These are phyloP conservation scores for Exidia glandulosa DNA, from an alignment of 768 basidiomycete genomes.

Conservation along the genomic window DNA sequence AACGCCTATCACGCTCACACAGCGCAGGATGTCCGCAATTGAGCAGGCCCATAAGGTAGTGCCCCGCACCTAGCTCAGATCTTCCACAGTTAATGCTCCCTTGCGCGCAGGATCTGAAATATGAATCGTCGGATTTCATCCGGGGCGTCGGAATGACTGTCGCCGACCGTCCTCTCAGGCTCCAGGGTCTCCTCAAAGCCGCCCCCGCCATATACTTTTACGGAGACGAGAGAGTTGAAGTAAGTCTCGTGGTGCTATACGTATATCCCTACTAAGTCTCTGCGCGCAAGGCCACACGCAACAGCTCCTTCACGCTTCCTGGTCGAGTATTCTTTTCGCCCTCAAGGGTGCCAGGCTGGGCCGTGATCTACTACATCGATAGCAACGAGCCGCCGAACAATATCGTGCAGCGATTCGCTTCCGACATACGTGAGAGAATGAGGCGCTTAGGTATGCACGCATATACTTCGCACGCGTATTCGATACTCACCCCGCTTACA, in stretches of 20 bases:
- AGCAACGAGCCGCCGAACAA: not conserved
- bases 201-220: slow-evolving; percentile 49
- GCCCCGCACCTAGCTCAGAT: not conserved
- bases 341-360: not conserved
- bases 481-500: too few relatives aligned
- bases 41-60: slow-evolving; percentile 28
- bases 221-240: not conserved
- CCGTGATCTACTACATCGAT: not conserved
- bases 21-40: slow-evolving; percentile 48
- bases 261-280: not conserved
- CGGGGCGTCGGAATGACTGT: slow-evolving; percentile 64
- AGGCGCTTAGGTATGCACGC: too few relatives aligned
- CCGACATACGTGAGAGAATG: too few relatives aligned
- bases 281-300: too few relatives aligned
- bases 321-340: not conserved
- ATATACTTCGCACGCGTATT: too few relatives aligned
- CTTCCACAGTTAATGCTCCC: slow-evolving; percentile 32
- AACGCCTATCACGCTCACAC: too few relatives aligned
- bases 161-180: slow-evolving; percentile 35
- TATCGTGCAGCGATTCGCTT: not conserved
- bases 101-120: slow-evolving; percentile 24
- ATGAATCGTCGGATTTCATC: slow-evolving; percentile 67
- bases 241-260: not conserved
- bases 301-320: not conserved
- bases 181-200: slow-evolving; percentile 50